These are phyloP conservation scores for Sergeia podlipaevii DNA, from an alignment of 208 protist species.

Conservation along the genomic window DNA sequence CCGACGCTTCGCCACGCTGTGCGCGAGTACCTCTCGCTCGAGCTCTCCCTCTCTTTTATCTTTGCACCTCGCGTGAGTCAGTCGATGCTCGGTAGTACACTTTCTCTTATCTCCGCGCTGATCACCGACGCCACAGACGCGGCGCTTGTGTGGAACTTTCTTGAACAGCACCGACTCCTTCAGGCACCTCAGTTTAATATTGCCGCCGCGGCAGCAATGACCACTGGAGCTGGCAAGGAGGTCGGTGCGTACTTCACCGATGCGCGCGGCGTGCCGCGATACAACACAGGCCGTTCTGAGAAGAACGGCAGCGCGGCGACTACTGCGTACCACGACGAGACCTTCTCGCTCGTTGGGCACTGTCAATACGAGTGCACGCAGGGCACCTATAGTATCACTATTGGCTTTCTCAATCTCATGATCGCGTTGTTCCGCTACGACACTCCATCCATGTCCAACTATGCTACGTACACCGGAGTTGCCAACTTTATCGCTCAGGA, in stretches of 20 bases:
- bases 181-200: constrained; percentile 13
- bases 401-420: constrained; percentile 76
- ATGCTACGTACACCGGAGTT: constrained; percentile 53
- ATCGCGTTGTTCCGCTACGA: constrained; percentile 65
- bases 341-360: constrained; percentile 66
- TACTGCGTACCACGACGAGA: constrained; percentile 22
- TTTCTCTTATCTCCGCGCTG: constrained; percentile 70
- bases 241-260: neutral
- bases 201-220: neutral
- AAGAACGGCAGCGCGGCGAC: too few species aligned
- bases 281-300: too few species aligned
- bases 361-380: constrained; percentile 69
- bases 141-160: constrained; percentile 47
- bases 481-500: constrained; percentile 76
- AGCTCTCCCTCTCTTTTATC: constrained; percentile 58
- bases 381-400: constrained; percentile 69
- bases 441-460: constrained; percentile 25
- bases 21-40: constrained; percentile 42
- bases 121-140: constrained; percentile 57
- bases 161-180: constrained; percentile 57
- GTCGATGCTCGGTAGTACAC: constrained; percentile 60
- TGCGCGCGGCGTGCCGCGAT: too few species aligned
- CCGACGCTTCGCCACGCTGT: constrained; percentile 38
- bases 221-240: neutral
- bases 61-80: constrained; percentile 56